Evolutionary conservation across 768 basidiomycete genomes (phyloP), one percentile per base, ranked within the genome.

Genomic region (Trametes cingulata): DNA sequence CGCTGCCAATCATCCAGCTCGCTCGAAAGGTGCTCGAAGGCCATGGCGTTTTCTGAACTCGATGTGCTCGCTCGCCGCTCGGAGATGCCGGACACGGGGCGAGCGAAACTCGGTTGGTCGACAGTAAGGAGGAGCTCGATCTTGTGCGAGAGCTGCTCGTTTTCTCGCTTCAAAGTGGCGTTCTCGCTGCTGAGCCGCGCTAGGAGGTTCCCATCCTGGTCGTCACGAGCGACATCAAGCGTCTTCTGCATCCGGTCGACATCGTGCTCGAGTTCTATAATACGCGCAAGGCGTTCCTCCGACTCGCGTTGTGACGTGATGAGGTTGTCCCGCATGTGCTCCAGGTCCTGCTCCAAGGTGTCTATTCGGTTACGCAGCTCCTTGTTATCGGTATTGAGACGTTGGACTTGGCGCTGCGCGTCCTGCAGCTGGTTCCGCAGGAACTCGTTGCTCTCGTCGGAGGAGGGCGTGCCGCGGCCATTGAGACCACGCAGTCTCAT

Each of bases 61-160:
- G 91, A 89, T 58, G 83, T 85, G 69, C 91, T 93, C 47, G 80
- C 77, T 42, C 86, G 84, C 33, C 83, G 83, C 58, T 78, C 80
- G 4, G 77, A 76, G 42, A 81, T 74, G 36, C 81, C 82, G 9
- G 88, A 91, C 61, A 86, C 75, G 24, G 87, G 88, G 29, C 75
- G 73, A 19, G 78, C 78, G 68, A 87, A 92, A 3, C 82, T 77
- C 20, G 89, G 84, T 65, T 90, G 89, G 67, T 93, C 91, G 43
- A 91, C 92, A 67, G 94, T 92, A 53, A 96, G 82, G 15, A 96
- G 80, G 47, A 95, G 81, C 57, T 86, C 90, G 66, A 96, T 93
- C 80, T 93, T 94, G 72, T 92, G 91, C n/a, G 88, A 87, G 43
- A 95, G 82, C 66, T 93, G 87, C 69, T 91, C 89, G 72, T 95